phyloP scores from a whole-genome alignment of 306 rosid species.

The Senna siamea region DNA sequence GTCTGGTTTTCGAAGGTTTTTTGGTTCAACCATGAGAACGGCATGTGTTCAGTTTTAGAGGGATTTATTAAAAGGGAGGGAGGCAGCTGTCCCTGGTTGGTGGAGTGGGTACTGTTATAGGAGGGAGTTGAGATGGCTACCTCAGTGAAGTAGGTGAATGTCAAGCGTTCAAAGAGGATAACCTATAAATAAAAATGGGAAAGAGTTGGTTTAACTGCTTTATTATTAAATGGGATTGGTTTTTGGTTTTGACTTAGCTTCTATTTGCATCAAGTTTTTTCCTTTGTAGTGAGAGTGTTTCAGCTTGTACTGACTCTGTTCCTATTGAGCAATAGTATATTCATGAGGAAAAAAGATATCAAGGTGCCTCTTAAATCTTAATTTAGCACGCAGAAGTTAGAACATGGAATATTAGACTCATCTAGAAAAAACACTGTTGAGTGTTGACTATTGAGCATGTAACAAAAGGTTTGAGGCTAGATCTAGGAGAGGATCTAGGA shows the following conservation, averaged over 20 bases:
- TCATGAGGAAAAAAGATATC: background rate
- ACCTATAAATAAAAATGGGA: constrained; percentile 24
- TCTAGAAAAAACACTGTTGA: constrained; percentile 24
- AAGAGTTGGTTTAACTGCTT: constrained; percentile 40
- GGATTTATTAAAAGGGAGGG: background rate
- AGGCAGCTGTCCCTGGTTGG: constrained; percentile 37
- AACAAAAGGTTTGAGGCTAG: background rate
- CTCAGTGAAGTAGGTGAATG: constrained; percentile 40
- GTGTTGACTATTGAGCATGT: background rate
- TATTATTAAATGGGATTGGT: constrained; percentile 27
- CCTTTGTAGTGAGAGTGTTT: background rate
- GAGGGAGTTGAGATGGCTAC: constrained; percentile 38
- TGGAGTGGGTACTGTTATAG: constrained; percentile 38
- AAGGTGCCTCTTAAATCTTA: background rate
- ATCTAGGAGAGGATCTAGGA: background rate
- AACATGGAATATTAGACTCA: background rate
- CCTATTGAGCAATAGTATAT: background rate
- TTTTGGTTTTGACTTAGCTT: constrained; percentile 26
- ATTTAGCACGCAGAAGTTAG: background rate
- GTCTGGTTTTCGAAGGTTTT: background rate
- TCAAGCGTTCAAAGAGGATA: constrained; percentile 2
- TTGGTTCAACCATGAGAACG: too few relatives aligned
- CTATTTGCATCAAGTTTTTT: background rate
- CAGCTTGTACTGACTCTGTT: background rate
- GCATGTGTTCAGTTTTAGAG: background rate